These are phyloP conservation scores for Beauveria sp. DNA, from an alignment of 2,329 filamentous ascomycete genomes.

Conservation along the genomic window DNA sequence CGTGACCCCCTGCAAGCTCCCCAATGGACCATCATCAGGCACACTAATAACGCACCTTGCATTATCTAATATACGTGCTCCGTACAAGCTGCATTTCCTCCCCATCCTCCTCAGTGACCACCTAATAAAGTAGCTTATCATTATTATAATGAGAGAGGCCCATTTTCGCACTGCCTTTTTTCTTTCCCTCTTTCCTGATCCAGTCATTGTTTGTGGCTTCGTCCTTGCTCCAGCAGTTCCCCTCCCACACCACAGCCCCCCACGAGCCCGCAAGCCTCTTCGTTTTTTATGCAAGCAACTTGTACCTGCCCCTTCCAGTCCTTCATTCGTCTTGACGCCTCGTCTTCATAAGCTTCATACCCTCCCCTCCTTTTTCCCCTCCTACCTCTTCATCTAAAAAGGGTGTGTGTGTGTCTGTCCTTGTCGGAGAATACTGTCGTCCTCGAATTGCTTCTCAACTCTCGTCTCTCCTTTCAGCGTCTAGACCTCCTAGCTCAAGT, in stretches of 20 bases:
- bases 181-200: slow-evolving; percentile 6
- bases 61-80: slow-evolving; percentile 11
- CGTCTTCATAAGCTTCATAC: neutral
- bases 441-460: neutral
- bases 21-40: too few species aligned
- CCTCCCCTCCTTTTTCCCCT: neutral
- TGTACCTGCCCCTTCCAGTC: slow-evolving; percentile 5
- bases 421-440: neutral
- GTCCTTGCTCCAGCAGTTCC: slow-evolving; percentile 18
- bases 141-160: neutral
- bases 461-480: slow-evolving; percentile 4
- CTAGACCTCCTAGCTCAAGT: neutral
- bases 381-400: neutral
- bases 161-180: neutral
- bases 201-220: neutral
- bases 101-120: neutral
- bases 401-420: neutral
- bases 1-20: too few species aligned
- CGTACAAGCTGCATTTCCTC: slow-evolving; percentile 14
- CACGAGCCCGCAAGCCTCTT: slow-evolving; percentile 1
- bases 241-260: neutral
- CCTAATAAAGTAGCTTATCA: neutral
- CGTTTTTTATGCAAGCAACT: neutral
- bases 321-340: neutral
- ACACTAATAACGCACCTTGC: neutral